Base-by-base conservation (phyloP, 148 eudicot genomes). In the Cornus controversa region DNA sequence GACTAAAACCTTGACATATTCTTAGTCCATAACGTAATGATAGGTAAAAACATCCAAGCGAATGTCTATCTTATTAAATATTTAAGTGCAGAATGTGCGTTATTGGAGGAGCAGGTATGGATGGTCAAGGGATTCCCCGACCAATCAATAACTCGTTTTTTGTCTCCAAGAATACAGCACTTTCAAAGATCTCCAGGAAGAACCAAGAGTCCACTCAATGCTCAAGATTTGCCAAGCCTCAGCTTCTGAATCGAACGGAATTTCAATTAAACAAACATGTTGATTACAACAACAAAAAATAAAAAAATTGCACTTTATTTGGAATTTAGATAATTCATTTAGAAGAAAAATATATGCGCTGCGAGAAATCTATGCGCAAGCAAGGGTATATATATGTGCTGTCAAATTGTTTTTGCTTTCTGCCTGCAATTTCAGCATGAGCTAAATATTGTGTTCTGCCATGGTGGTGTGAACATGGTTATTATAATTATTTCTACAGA, bases 201-300 rank as follows among this genome's bases (percentile, higher is more conserved):
- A 54, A 24, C 29, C 4, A 1, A 29, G 27, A 7, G 23, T 53
- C 23, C 37, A 62, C 27, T 28, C 27, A 8, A 28, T 34, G 28
- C 69, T 62, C 29, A 62, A 63, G 23, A 37, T 74, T 74, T 37
- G 0, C 64, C 63, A 23, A 74, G 64, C 68, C 54, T 63, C 26
- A 74, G 63, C 67, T 29, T 73, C n/a, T n/a, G 23, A 34, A 37
- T 73, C 28, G 18, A 60, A 53, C 25, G 67, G 20, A 20, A 62
- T 62, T 31, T 25, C 26, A 72, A 24, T 14, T 47, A 26, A 47
- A 45, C 27, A 24, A 25, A 45, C 3, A 70, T 25, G 22, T 69
- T 9, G 18, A 20, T 60, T 18, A 60, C 23, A 2, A 25, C 25
- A 2, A 6, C 5, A 45, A 70, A 45, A 40, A 29, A 29, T 1